Conservation (phyloP, 352 stramenopile genomes). For the Globisporangium viniferum region DNA sequence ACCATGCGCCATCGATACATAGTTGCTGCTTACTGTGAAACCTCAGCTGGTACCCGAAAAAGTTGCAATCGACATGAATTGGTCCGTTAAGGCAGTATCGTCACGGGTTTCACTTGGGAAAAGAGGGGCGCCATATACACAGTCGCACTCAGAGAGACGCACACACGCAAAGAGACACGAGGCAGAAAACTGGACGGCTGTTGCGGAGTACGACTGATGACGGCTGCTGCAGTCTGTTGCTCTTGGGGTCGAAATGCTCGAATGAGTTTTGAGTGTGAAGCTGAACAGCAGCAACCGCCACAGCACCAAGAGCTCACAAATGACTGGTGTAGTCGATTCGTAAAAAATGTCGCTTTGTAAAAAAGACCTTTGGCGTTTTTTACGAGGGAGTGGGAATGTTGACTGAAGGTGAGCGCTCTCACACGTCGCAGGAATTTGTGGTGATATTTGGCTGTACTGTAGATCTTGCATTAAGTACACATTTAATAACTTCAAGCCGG, state of each 20-base stretch:
- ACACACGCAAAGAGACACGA: not conserved
- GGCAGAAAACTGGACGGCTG: not conserved
- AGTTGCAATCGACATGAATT: conserved; percentile 90
- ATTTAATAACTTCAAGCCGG: no score
- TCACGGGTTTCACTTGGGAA: conserved; percentile 52
- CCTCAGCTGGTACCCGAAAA: conserved; percentile 89
- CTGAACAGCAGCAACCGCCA: not conserved
- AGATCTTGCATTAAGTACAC: no score
- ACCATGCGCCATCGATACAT: not conserved
- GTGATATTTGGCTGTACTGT: no score
- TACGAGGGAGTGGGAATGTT: not conserved
- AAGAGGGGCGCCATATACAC: no score
- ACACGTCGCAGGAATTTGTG: not conserved
- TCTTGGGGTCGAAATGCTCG: conserved; percentile 1
- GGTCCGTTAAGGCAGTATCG: conserved; percentile 76
- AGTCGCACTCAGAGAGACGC: not conserved
- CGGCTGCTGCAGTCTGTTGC: not conserved
- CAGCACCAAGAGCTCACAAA: not conserved
- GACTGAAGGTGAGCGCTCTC: not conserved
- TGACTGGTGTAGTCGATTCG: not conserved
- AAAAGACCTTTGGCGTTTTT: not conserved
- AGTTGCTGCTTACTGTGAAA: conserved; percentile 30
- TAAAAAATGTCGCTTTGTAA: not conserved
- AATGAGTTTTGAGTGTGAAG: not conserved
- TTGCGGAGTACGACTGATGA: not conserved